Evolutionary conservation across 1,139 yeast species (phyloP).

Genomic region (Sugiyamaella grinbergsii): DNA sequence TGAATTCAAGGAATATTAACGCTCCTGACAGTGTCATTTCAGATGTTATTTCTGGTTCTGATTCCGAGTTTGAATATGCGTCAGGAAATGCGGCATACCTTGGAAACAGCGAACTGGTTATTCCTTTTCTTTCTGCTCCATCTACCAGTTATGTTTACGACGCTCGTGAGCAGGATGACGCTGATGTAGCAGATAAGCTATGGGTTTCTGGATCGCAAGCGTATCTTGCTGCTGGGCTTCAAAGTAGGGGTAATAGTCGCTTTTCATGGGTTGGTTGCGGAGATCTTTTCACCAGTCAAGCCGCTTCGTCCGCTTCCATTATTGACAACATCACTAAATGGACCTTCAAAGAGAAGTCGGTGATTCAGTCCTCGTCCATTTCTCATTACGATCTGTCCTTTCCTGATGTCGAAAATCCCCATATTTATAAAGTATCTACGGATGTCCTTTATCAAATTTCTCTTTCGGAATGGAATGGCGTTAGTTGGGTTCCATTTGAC

Average conservation of each 20-base stretch:
- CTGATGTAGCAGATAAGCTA: slow-evolving; percentile 37
- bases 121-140: slow-evolving; percentile 71
- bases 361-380: slow-evolving; percentile 59
- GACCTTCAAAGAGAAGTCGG: slow-evolving; percentile 72
- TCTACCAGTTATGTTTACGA: slow-evolving; percentile 65
- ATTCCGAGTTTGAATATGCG: slow-evolving; percentile 14
- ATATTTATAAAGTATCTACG: slow-evolving; percentile 71
- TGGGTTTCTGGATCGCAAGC: slow-evolving; percentile 91
- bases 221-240: slow-evolving; percentile 75
- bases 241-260: slow-evolving; percentile 79
- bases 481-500: slow-evolving; percentile 71
- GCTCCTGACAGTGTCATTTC: slow-evolving; percentile 20
- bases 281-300: slow-evolving; percentile 48
- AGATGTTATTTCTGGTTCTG: slow-evolving; percentile 21
- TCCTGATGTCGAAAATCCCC: slow-evolving; percentile 31
- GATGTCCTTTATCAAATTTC: slow-evolving; percentile 52
- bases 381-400: slow-evolving; percentile 43
- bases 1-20: slow-evolving; percentile 13
- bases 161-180: slow-evolving; percentile 48
- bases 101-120: slow-evolving; percentile 62
- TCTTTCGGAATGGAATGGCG: slow-evolving; percentile 60
- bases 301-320: slow-evolving; percentile 28
- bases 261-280: slow-evolving; percentile 76
- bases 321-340: slow-evolving; percentile 56
- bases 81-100: slow-evolving; percentile 57